Conservation (phyloP, 305 asterid genomes). For the Fraxinus albicans region DNA sequence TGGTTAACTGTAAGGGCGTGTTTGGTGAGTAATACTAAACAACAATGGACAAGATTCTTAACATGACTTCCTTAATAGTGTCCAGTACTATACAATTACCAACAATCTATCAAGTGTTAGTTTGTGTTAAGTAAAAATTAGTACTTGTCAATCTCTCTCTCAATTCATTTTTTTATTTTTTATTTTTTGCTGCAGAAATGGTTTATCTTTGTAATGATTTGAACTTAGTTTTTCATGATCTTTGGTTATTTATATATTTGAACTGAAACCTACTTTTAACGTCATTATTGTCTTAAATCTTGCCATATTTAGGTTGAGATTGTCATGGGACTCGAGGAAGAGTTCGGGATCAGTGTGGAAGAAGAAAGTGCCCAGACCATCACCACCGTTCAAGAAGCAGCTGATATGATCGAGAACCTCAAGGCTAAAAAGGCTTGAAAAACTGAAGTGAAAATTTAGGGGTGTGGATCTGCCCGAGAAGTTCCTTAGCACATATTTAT, state of each 20-base stretch:
- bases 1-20: background rate
- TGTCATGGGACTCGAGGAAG: conserved; percentile 56
- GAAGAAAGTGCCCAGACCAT: conserved; percentile 62
- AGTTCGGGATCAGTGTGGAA: conserved; percentile 61
- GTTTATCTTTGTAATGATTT: background rate
- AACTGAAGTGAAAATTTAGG: background rate
- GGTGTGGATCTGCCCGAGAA: conserved; percentile 7
- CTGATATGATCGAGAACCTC: conserved; percentile 39
- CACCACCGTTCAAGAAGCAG: conserved; percentile 40
- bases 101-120: background rate
- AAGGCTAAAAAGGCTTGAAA: conserved; percentile 23
- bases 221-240: background rate
- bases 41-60: background rate
- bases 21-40: background rate
- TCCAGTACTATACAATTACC: background rate
- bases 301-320: conserved; percentile 35
- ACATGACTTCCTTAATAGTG: background rate
- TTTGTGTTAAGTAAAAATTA: background rate
- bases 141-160: background rate
- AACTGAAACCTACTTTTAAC: background rate
- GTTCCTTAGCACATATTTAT: background rate
- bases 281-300: background rate
- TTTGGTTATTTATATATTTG: background rate
- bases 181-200: background rate
- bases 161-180: background rate